Conservation (phyloP, 768 basidiomycete genomes). For the Termitomyces eurrhizus region DNA sequence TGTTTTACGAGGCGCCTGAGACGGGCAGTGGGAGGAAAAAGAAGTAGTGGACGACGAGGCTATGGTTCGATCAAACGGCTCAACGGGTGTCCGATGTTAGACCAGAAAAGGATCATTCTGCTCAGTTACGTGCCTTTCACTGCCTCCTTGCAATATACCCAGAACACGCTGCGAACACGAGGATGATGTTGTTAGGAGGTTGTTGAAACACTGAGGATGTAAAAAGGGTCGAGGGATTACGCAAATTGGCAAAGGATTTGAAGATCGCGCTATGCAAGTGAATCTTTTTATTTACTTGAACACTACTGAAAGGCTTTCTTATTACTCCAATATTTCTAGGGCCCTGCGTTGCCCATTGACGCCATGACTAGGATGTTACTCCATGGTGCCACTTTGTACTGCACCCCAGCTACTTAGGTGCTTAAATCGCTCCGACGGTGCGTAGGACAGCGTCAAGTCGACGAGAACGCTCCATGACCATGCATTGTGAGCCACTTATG, state of each 20-base stretch:
- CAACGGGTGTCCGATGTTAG: slow-evolving; percentile 29
- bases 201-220: slow-evolving; percentile 75
- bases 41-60: slow-evolving; percentile 17
- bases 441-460: too few relatives aligned
- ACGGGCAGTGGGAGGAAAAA: neutral
- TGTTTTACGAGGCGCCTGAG: neutral
- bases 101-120: slow-evolving; percentile 91
- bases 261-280: slow-evolving; percentile 31
- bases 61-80: neutral
- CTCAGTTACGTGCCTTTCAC: slow-evolving; percentile 71
- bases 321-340: too few relatives aligned
- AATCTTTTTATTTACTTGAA: too few relatives aligned
- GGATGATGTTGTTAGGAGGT: slow-evolving; percentile 78
- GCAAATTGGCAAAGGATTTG: slow-evolving; percentile 54
- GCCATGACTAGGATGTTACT: too few relatives aligned
- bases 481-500: too few relatives aligned
- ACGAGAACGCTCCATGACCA: too few relatives aligned
- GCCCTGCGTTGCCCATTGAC: too few relatives aligned
- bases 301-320: too few relatives aligned
- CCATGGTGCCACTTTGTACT: too few relatives aligned
- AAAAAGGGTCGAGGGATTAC: slow-evolving; percentile 60
- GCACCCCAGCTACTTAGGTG: too few relatives aligned
- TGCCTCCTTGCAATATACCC: slow-evolving; percentile 57
- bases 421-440: too few relatives aligned
- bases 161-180: slow-evolving; percentile 37